Base-by-base conservation (phyloP, 2,329 filamentous ascomycete genomes). In the Stemphylium vesicarium region DNA sequence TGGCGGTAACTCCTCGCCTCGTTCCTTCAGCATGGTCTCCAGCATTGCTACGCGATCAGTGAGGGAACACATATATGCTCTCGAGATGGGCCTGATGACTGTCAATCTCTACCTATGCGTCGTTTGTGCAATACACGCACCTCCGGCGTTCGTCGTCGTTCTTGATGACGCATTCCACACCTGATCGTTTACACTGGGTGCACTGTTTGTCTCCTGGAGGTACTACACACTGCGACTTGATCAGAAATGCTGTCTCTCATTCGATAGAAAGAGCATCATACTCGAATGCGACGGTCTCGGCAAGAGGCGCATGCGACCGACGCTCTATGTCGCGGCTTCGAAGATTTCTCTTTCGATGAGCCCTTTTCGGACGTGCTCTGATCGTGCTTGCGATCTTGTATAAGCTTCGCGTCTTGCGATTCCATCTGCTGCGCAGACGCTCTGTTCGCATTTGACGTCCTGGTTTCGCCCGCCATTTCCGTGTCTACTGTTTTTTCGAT, bases 11-110 rank as follows among this genome's bases (percentile, higher is more conserved):
- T 77, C 75, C 15, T 81, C 76, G 44, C 82, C 82, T 31, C 77
- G 78, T 35, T 84, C 80, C 51, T 78, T 66, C 4, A 85, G 76
- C 78, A 85, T 77, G 13, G 71, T 70, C 70, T 85, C 83, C 0
- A 85, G 75, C 56, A 85, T 60, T 7, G 77, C 73, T 38, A 85
- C 82, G 4, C 83, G 78, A 20, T 82, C 81, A n/a, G 82, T 82
- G 10, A 85, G 73, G 1, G 82, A 84, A 36, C 80, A 81, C 78
- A 84, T 84, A 68, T 85, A 85, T 48, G 83, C 83, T 66, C 84
- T 81, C 16, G 82, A 85, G 31, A 85, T 84, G 7, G 83, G 83
- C 33, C 82, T 84, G 39, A 46, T 31, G 49, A 33, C 56, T 10
- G 59, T 64, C 48, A 50, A 54, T 18, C 13, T 20, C 26, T 15